Percentiles rank a stretch among this genome's conserved stretches.
phyloP scores from a whole-genome alignment of 768 basidiomycete genomes.

The Lentinula aciculospora region DNA sequence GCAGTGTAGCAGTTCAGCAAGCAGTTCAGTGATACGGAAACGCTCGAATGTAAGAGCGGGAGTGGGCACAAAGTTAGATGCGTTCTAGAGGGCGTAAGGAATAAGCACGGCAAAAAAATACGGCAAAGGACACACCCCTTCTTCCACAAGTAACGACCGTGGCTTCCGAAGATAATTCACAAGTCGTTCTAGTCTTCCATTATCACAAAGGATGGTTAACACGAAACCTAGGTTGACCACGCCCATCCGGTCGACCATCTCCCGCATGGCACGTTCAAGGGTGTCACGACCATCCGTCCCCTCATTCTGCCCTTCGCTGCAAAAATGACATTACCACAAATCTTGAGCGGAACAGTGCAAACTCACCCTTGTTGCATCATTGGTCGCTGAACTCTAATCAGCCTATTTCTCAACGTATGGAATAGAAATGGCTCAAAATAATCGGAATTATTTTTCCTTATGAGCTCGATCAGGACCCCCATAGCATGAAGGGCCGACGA shows the following conservation, averaged over 20 bases:
- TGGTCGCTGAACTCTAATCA: constrained; percentile 84
- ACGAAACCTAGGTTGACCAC: constrained; percentile 89
- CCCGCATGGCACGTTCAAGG: constrained; percentile 66
- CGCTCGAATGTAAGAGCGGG: constrained; percentile 87
- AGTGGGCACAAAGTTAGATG: background rate
- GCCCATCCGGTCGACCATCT: constrained; percentile 80
- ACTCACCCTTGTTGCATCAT: constrained; percentile 20
- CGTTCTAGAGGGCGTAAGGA: background rate
- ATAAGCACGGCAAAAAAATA: background rate
- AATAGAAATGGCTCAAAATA: constrained; percentile 98
- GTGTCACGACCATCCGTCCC: constrained; percentile 59
- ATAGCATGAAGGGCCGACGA: constrained; percentile 87
- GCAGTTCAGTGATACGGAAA: constrained; percentile 93
- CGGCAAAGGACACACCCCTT: background rate
- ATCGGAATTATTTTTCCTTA: constrained; percentile 97
- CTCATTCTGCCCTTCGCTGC: constrained; percentile 21
- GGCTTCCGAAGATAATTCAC: constrained; percentile 68
- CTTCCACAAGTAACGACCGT: constrained; percentile 21
- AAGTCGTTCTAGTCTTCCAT: constrained; percentile 50
- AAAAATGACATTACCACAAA: background rate
- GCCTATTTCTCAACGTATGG: constrained; percentile 85
- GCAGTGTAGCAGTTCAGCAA: constrained; percentile 94
- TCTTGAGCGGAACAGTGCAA: background rate
- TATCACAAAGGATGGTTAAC: constrained; percentile 63
- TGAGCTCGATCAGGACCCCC: constrained; percentile 87